Base-by-base conservation (phyloP, 495 filamentous ascomycete genomes). In the Xylaria bambusicola region DNA sequence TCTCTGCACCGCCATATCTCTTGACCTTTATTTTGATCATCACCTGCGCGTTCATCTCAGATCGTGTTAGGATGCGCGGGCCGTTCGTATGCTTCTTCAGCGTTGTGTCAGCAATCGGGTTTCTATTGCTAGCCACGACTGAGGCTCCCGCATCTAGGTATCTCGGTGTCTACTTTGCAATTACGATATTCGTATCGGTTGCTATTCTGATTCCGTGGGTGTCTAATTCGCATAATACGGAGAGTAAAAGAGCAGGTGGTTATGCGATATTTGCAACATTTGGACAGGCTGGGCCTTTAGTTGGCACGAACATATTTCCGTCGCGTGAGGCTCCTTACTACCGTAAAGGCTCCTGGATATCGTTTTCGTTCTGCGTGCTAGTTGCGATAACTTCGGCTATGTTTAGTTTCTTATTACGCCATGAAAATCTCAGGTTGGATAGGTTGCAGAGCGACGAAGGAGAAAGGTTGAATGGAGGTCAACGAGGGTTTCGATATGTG, bases 1-100 rank as follows among this genome's bases (percentile, higher is more conserved):
- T 84, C 57, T 80, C 80, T 9, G 82, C 81, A 27, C 83, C 83
- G 0, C 83, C 83, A 0, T 86, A 84, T 64, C 71, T 84, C 6
- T 57, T 84, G 26, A 76, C 81, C 36, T 86, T 86, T 58, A 35
- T 80, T 38, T 65, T 75, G 26, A 82, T 84, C 45, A 72, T 85
- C 0, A 8, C 75, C 31, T 82, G 78, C 33, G 70, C 77, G 38
- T 79, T 72, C 64, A 68, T 81, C 40, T 84, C 82, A 17, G 82
- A 85, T 68, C 74, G 73, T 44, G 68, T 61, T 56, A 72, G 71
- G 61, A 68, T 69, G 45, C 76, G 83, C 42, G 82, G 80, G 61
- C 69, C 77, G 31, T 83, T 80, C 66, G 69, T 84, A 23, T 77
- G 79, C 52, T 65, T 73, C 23, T 80, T 82, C 61, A 77, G 78